phyloP scores from a whole-genome alignment of 441 rosid genomes.

The Rhodomyrtus psidioides region DNA sequence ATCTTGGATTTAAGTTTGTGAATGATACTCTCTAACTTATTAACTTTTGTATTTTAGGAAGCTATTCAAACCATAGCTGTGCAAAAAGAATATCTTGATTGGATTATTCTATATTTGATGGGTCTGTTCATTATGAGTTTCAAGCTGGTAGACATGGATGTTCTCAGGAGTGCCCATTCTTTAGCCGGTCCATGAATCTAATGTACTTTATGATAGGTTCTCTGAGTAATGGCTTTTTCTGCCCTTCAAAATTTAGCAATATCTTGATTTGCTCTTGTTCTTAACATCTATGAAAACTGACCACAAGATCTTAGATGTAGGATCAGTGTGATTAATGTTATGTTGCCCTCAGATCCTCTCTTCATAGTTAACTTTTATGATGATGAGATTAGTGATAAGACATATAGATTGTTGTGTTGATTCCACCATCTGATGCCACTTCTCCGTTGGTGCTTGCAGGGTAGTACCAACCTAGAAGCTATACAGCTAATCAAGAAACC shows the following conservation, averaged over 20 bases:
- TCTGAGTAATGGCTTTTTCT: not conserved
- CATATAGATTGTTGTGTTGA: not conserved
- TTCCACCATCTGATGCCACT: not conserved
- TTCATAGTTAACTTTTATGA: not conserved
- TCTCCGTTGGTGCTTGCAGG: not conserved
- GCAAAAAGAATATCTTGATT: not conserved
- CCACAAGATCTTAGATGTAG: not conserved
- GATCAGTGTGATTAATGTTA: not conserved
- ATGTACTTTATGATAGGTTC: not conserved
- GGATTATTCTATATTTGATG: not conserved
- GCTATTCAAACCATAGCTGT: not conserved
- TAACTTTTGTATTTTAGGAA: not conserved
- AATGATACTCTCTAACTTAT: not conserved
- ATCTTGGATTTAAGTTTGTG: not conserved
- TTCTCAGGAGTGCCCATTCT: not conserved
- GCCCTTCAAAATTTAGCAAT: not conserved
- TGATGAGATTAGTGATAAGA: not conserved
- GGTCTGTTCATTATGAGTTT: not conserved
- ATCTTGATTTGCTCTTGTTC: not conserved
- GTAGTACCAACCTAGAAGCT: not conserved
- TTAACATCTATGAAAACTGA: not conserved
- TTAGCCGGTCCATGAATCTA: not conserved
- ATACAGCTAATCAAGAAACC: not conserved
- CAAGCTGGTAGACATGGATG: not conserved
- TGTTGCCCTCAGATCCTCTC: not conserved